These are phyloP conservation scores for Erysimum cheiri DNA, from an alignment of 441 rosid species.

Conservation along the genomic window DNA sequence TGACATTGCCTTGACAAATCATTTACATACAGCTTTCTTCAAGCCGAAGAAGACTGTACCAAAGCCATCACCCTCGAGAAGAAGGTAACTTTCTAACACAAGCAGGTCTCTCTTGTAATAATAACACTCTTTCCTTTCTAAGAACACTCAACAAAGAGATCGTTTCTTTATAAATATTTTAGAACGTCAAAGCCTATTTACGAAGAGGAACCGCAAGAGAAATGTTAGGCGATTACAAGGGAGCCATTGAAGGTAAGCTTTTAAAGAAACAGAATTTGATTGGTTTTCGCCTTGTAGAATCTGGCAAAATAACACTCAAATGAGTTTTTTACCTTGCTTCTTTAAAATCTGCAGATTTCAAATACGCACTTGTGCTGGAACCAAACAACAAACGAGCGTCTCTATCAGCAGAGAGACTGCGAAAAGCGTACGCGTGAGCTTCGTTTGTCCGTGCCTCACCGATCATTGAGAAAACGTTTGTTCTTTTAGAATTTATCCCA, in stretches of 20 bases:
- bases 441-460: conserved; percentile 20
- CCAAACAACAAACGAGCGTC: conserved; percentile 93
- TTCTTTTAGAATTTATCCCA: conserved; percentile 22
- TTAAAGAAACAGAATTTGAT: not conserved
- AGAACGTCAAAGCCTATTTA: conserved; percentile 91
- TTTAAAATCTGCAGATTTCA: conserved; percentile 64
- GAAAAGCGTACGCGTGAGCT: conserved; percentile 67
- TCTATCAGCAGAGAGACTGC: conserved; percentile 71
- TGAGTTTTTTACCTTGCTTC: not conserved
- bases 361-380: conserved; percentile 81
- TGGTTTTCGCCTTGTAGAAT: conserved; percentile 17
- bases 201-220: conserved; percentile 98
- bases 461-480: conserved; percentile 25
- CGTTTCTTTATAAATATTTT: conserved; percentile 15
- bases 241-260: conserved; percentile 79
- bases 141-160: conserved; percentile 10
- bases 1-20: conserved; percentile 15
- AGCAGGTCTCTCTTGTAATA: conserved; percentile 14
- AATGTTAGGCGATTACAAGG: conserved; percentile 76
- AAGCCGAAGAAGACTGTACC: conserved; percentile 90
- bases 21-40: conserved; percentile 64
- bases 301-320: not conserved
- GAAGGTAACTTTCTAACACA: conserved; percentile 60
- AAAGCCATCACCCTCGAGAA: conserved; percentile 85
- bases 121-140: not conserved